Percentiles rank a stretch among this genome's conserved stretches.
Conservation (phyloP, 2,329 filamentous ascomycete genomes). For the Arthrobotrys sphaeroides region DNA sequence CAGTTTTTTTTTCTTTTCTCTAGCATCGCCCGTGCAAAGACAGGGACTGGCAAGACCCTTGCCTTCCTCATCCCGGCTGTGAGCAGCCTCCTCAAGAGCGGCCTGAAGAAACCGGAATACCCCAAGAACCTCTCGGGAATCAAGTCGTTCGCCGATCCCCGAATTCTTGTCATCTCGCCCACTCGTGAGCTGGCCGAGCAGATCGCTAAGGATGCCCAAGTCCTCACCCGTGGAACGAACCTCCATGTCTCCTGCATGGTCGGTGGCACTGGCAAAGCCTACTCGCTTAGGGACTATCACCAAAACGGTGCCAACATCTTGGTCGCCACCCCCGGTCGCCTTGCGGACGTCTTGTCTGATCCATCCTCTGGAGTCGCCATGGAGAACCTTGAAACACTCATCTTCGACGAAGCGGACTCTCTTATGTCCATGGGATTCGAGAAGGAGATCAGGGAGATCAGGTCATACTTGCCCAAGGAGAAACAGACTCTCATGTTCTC, state of each 20-base stretch:
- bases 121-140: conserved; percentile 55
- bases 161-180: conserved; percentile 77
- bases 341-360: conserved; percentile 82
- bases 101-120: conserved; percentile 59
- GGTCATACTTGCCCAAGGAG: conserved; percentile 72
- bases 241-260: conserved; percentile 82
- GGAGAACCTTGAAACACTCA: conserved; percentile 68
- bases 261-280: conserved; percentile 82
- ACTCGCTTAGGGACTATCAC: conserved; percentile 74
- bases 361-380: conserved; percentile 71
- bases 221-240: conserved; percentile 72
- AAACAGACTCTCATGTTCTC: conserved; percentile 96
- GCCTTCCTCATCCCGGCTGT: conserved; percentile 89
- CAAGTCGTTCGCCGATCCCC: conserved; percentile 68
- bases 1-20: conserved; percentile 55
- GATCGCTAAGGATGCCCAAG: conserved; percentile 80
- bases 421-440: conserved; percentile 75
- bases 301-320: conserved; percentile 84
- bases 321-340: conserved; percentile 86
- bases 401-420: conserved; percentile 75
- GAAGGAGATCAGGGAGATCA: conserved; percentile 71
- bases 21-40: conserved; percentile 92
- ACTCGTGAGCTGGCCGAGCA: conserved; percentile 84
- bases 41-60: conserved; percentile 94
- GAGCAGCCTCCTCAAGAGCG: conserved; percentile 65